Base-by-base conservation (phyloP, 1,284 basidiomycete species). In the Prillingera fragicola region DNA sequence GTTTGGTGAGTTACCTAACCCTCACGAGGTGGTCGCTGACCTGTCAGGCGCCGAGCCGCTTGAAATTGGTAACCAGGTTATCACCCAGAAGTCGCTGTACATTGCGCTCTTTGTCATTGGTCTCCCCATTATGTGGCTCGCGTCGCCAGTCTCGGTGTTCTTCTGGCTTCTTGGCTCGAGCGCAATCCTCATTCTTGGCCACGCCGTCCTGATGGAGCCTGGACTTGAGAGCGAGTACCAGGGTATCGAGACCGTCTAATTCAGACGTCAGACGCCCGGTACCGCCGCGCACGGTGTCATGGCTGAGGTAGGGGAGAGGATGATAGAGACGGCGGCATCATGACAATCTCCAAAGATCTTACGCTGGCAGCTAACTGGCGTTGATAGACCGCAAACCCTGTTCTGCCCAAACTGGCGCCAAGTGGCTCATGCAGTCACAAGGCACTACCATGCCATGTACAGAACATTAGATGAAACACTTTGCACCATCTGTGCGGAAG, bases 1-100 rank as follows among this genome's bases (percentile, higher is more conserved):
- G 62, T 92, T 85, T 57, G 88, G 87, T 88, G 56, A 60, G 84
- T 73, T n/a, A n/a, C n/a, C n/a, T n/a, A n/a, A n/a, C n/a, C n/a
- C n/a, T n/a, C n/a, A n/a, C n/a, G n/a, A n/a, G 18, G 27, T 8
- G 26, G 14, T 32, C 26, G 23, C 35, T 43, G 18, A 43, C 34
- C 24, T n/a, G n/a, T 17, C 38, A 44, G 35, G 31, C 27, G 32
- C 50, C 49, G 46, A 69, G 41, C 67, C 67, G 7, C 54, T 72
- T 56, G 71, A 77, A 52, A 65, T 77, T 23, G 72, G 70, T 22
- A 69, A 69, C 26, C 46, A 60, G 52, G 65, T 67, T 35, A 61
- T 74, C 42, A 70, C 71, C 15, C 73, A 72, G 39, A 62, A 59
- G 41, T 54, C 45, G n/a, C 48, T 89, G 38, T 90, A 90, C 73